These are phyloP conservation scores for Sphaerostilbella broomeana DNA, from an alignment of 2,329 filamentous ascomycete species.

Conservation along the genomic window DNA sequence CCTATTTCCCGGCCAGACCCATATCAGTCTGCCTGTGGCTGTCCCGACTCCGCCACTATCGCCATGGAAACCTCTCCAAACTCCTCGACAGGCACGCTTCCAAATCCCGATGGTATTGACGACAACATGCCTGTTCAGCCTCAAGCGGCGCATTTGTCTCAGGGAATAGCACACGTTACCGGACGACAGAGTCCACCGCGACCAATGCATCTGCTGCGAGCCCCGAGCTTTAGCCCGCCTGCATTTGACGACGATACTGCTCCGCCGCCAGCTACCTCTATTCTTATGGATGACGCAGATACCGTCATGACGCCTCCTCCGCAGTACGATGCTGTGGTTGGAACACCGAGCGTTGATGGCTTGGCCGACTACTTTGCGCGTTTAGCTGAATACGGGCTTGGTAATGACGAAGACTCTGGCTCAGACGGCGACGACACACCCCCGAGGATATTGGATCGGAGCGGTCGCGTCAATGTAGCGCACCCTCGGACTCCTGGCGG, in stretches of 20 bases:
- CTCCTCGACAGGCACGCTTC: conserved; percentile 49
- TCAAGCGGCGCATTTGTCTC: conserved; percentile 49
- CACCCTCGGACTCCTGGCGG: conserved; percentile 51
- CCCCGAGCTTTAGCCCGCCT: conserved; percentile 82
- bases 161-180: conserved; percentile 26
- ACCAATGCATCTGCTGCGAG: conserved; percentile 77
- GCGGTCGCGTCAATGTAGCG: conserved; percentile 50
- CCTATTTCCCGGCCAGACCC: conserved; percentile 42
- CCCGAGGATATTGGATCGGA: conserved; percentile 42
- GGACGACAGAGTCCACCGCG: conserved; percentile 32
- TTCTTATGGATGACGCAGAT: conserved; percentile 13
- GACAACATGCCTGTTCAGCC: conserved; percentile 41
- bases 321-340: conserved; percentile 73
- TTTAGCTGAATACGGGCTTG: conserved; percentile 62
- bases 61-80: conserved; percentile 61
- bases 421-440: conserved; percentile 39
- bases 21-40: conserved; percentile 45
- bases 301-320: conserved; percentile 70
- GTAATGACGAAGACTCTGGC: conserved; percentile 32
- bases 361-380: conserved; percentile 84
- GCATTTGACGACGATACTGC: conserved; percentile 69
- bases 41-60: conserved; percentile 44
- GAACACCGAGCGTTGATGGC: conserved; percentile 58
- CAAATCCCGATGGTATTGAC: conserved; percentile 30
- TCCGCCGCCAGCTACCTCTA: conserved; percentile 27